Evolutionary conservation across 306 rosid genomes (phyloP).

Genomic region (Phaseolus lunatus): DNA sequence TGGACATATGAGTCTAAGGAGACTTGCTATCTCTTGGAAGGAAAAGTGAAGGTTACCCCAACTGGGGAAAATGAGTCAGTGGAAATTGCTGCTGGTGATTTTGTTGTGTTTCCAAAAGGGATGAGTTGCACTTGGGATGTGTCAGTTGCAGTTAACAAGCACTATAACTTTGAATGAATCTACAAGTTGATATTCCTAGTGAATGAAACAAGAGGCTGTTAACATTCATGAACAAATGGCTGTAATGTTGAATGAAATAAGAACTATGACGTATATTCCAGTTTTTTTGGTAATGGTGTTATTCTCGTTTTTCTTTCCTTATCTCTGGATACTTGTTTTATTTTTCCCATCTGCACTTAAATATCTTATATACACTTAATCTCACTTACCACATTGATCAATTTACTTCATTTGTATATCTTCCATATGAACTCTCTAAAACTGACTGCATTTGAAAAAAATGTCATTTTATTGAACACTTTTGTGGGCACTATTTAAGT

Average conservation of each 20-base stretch:
- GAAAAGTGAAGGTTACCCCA: slow-evolving; percentile 17
- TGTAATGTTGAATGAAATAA: neutral
- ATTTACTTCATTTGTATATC: too few relatives aligned
- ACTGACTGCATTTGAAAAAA: too few relatives aligned
- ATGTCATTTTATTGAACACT: too few relatives aligned
- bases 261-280: neutral
- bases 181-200: neutral
- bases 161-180: slow-evolving; percentile 16
- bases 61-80: neutral
- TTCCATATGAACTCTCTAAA: too few relatives aligned
- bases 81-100: slow-evolving; percentile 21
- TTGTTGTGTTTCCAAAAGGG: slow-evolving; percentile 26
- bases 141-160: slow-evolving; percentile 1
- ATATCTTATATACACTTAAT: neutral
- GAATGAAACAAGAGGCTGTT: neutral
- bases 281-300: neutral
- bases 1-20: slow-evolving; percentile 5
- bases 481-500: too few relatives aligned
- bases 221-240: neutral
- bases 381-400: too few relatives aligned
- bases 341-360: neutral
- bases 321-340: neutral
- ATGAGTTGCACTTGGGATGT: slow-evolving; percentile 28
- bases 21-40: slow-evolving; percentile 16
- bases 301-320: neutral